phyloP scores from a whole-genome alignment of 106 monocot species.

The Acanthochlamys bracteata region DNA sequence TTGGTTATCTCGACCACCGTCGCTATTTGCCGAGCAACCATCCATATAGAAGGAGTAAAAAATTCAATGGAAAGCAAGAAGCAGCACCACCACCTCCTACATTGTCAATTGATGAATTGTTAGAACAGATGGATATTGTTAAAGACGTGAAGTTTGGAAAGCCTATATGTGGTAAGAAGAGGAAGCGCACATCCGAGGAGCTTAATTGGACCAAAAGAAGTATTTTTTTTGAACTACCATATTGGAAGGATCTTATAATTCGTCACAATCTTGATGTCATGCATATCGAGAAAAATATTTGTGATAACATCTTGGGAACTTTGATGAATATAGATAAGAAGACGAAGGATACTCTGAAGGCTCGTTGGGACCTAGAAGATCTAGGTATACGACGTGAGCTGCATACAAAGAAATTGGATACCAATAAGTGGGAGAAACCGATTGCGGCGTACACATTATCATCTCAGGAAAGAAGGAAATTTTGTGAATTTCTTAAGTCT shows the following conservation, averaged over 20 bases:
- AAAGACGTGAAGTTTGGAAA: not conserved
- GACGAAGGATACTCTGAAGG: conserved; percentile 1
- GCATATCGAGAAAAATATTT: too few species aligned
- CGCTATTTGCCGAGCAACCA: not conserved
- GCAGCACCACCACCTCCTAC: not conserved
- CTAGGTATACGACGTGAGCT: not conserved
- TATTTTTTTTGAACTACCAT: conserved; percentile 1
- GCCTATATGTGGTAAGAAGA: not conserved
- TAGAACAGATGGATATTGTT: not conserved
- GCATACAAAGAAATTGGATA: not conserved
- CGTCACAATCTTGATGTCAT: too few species aligned
- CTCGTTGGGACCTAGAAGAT: not conserved
- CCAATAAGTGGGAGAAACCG: not conserved
- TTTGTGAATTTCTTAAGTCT: not conserved
- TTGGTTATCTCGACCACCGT: conserved; percentile 23
- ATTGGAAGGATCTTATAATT: not conserved
- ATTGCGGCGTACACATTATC: not conserved
- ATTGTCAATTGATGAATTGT: not conserved
- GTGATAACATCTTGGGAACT: not conserved
- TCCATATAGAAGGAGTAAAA: not conserved
- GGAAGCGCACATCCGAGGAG: not conserved
- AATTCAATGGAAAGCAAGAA: conserved; percentile 13
- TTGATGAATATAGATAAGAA: not conserved
- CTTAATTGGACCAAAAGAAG: conserved; percentile 1
- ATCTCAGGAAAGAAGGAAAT: not conserved